Evolutionary conservation across 1,284 basidiomycete genomes (phyloP).

Genomic region (Cutaneotrichosporon dermatis): DNA sequence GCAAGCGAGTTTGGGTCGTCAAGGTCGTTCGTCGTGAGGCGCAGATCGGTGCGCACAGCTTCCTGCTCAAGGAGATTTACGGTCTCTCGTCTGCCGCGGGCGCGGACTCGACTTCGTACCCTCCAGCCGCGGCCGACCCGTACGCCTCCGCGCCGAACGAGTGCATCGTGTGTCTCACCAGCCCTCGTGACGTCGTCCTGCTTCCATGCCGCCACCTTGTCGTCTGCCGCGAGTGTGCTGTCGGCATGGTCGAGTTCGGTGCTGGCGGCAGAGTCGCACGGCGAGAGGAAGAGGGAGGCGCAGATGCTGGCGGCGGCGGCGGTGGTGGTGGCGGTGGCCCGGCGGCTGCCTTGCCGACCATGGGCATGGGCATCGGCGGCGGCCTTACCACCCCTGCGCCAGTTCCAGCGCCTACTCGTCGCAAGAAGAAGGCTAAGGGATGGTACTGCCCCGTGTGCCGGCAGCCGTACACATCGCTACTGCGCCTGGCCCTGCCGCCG

Average conservation of each 20-base stretch:
- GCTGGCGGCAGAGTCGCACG: conserved; percentile 69
- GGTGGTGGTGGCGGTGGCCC: conserved; percentile 22
- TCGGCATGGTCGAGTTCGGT: conserved; percentile 92
- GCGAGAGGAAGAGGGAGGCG: conserved; percentile 12
- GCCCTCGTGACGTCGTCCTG: conserved; percentile 79
- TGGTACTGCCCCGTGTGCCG: conserved; percentile 93
- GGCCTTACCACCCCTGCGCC: conserved; percentile 13
- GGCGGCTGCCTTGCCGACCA: neutral
- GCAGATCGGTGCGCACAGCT: conserved; percentile 76
- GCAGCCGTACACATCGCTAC: conserved; percentile 81
- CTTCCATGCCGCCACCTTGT: conserved; percentile 85
- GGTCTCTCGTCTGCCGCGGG: conserved; percentile 58
- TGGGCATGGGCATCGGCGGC: conserved; percentile 22
- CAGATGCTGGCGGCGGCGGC: conserved; percentile 12
- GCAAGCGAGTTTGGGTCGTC: conserved; percentile 68
- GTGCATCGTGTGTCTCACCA: conserved; percentile 79
- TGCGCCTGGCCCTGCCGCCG: conserved; percentile 72
- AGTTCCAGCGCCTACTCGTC: conserved; percentile 50
- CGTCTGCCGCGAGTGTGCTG: conserved; percentile 82
- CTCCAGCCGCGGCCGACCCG: conserved; percentile 52
- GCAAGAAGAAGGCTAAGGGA: conserved; percentile 85
- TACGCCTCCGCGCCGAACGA: conserved; percentile 77
- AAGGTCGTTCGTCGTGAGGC: conserved; percentile 81
- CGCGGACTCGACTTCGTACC: conserved; percentile 52
- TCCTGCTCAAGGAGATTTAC: conserved; percentile 87